phyloP scores from a whole-genome alignment of 75 land plant species.

The Pinus tabuliformis region DNA sequence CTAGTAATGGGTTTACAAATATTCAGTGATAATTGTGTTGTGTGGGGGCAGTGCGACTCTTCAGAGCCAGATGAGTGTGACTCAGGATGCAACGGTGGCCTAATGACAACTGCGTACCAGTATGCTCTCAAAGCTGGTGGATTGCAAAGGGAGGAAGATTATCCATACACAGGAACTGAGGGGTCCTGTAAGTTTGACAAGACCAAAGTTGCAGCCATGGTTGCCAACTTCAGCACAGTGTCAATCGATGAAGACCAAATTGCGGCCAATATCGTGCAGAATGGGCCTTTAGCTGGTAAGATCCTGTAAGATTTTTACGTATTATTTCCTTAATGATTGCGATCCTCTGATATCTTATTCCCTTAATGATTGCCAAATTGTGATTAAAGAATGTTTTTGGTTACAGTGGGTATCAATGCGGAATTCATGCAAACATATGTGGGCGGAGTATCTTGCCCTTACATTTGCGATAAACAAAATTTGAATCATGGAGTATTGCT shows the following conservation, averaged over 20 bases:
- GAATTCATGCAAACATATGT: conserved; percentile 70
- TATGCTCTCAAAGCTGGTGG: conserved; percentile 63
- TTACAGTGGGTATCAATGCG: conserved; percentile 67
- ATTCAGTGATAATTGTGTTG: neutral
- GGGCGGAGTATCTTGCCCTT: conserved; percentile 65
- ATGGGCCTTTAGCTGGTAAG: conserved; percentile 66
- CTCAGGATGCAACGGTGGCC: conserved; percentile 64
- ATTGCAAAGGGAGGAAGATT: conserved; percentile 48
- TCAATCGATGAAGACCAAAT: conserved; percentile 67
- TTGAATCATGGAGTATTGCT: conserved; percentile 59
- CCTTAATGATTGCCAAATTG: too few relatives aligned
- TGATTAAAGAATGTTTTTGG: neutral
- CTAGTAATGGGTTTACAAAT: neutral
- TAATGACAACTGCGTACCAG: conserved; percentile 69
- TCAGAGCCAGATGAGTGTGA: conserved; percentile 46
- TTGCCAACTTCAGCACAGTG: conserved; percentile 48
- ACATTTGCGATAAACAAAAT: conserved; percentile 39
- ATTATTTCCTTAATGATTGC: neutral
- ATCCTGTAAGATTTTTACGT: neutral
- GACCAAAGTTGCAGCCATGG: conserved; percentile 47
- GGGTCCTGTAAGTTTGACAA: conserved; percentile 54
- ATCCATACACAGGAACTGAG: conserved; percentile 56
- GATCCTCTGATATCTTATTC: too few relatives aligned
- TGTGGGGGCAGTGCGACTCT: conserved; percentile 47
- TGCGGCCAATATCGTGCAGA: conserved; percentile 55